Conservation (phyloP, 2,329 filamentous ascomycete species). For the Nemania serpens region DNA sequence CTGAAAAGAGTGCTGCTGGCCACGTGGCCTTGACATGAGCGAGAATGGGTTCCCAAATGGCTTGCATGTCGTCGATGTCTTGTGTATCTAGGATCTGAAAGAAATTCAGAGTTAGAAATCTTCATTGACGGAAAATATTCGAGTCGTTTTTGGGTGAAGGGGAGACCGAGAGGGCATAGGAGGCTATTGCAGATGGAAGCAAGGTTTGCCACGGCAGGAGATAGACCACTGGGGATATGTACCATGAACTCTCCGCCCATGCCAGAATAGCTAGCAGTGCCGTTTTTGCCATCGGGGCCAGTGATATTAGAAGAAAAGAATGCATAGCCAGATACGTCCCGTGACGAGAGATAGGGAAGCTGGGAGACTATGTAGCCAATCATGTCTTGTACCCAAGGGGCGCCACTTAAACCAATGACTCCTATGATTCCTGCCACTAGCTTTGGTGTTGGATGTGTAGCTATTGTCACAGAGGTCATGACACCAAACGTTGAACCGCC, state of each 20-base stretch:
- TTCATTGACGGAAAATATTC: neutral
- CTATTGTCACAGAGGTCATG: constrained; percentile 60
- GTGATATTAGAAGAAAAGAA: constrained; percentile 44
- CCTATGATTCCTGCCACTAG: constrained; percentile 35
- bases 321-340: constrained; percentile 57
- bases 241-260: constrained; percentile 41
- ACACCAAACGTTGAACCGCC: constrained; percentile 66
- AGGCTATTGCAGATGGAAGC: neutral
- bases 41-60: constrained; percentile 44
- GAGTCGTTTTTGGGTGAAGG: neutral
- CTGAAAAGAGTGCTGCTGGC: constrained; percentile 36
- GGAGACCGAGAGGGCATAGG: neutral
- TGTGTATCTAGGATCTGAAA: constrained; percentile 43
- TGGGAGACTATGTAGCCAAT: constrained; percentile 52
- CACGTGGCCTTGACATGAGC: constrained; percentile 46
- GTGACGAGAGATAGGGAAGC: constrained; percentile 53
- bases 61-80: constrained; percentile 33
- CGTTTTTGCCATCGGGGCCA: constrained; percentile 4
- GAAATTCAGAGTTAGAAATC: neutral
- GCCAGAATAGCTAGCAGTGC: constrained; percentile 34
- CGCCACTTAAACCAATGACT: constrained; percentile 39
- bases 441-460: constrained; percentile 50
- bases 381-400: constrained; percentile 50
- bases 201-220: neutral
- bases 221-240: neutral